Percentiles rank a stretch among this genome's conserved stretches.
Conservation (phyloP, 495 filamentous ascomycete species). For the Penicillium roqueforti region DNA sequence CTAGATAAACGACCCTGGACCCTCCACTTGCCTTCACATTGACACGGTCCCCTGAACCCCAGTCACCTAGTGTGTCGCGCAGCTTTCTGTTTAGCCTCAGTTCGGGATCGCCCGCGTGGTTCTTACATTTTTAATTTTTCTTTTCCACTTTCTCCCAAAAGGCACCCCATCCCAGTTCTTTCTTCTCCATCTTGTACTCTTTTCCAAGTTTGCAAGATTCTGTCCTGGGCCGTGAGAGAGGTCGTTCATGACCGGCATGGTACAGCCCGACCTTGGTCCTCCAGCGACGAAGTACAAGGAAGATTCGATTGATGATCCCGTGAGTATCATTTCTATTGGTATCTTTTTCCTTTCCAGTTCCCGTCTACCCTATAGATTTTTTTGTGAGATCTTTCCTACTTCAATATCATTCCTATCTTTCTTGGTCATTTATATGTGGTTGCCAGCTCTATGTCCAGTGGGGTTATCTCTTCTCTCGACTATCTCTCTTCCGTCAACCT, state of each 20-base stretch:
- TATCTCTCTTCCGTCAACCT: neutral
- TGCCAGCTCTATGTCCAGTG: neutral
- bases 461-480: neutral
- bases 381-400: constrained; percentile 16
- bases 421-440: constrained; percentile 10
- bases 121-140: neutral
- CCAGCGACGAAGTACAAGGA: constrained; percentile 42
- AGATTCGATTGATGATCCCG: constrained; percentile 40
- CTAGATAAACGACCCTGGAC: constrained; percentile 49
- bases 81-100: constrained; percentile 19
- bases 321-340: constrained; percentile 29
- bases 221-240: constrained; percentile 18
- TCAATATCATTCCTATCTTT: constrained; percentile 23
- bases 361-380: constrained; percentile 13
- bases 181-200: constrained; percentile 6
- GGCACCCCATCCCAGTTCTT: constrained; percentile 12
- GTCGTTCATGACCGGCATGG: constrained; percentile 45
- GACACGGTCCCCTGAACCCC: constrained; percentile 34
- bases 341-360: constrained; percentile 13
- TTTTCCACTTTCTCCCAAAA: constrained; percentile 1
- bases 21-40: constrained; percentile 35
- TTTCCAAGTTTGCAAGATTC: constrained; percentile 9
- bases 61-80: constrained; percentile 27
- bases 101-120: constrained; percentile 15
- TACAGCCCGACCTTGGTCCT: constrained; percentile 45